Evolutionary conservation across 805 yeast genomes (phyloP), one percentile per base, ranked within the genome.

Genomic region (Yamadazyma sp.): DNA sequence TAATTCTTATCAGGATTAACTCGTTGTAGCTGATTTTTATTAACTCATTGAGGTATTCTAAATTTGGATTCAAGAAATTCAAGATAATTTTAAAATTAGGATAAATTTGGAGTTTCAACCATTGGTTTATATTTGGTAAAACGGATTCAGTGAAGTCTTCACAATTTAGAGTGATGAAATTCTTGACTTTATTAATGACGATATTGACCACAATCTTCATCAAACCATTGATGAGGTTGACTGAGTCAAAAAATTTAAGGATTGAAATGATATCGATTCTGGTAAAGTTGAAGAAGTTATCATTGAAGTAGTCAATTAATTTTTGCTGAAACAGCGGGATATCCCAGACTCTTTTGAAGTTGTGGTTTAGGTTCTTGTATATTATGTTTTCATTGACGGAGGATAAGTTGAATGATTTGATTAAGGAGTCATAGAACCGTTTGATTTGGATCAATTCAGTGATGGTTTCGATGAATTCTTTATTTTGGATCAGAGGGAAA

Each of bases 1-100:
- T 42, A 1, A 70, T 74, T 39, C 93, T 60, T 26, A 80, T 56
- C n/a, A 65, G 48, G 3, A 67, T 60, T 22, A 68, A 45, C 34
- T 64, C 67, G 25, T 63, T 62, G 25, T 62, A 63, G 1, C 68
- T 65, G 18, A 65, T 62, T 28, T 56, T 55, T 10, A 56, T 53
- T 23, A 67, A 48, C 25, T 65, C 60, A 27, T 45, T 40, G 13
- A 33, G 29, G 24, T 35, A 33, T n/a, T 38, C 30, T 3, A 56
- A 40, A 31, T 52, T 49, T 2, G 23, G 57, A 30, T 27, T 47
- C 44, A 45, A 14, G 19, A 31, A 31, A 23, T 34, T 30, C 20
- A 44, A 23, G 8, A 40, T 24, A n/a, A 52, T 30, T 17, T 44
- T 46, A 36, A 62, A 65, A 34, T 51, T 55, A 2, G 73, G 70